Conservation (phyloP, 2,329 filamentous ascomycete species). For the Pseudogymnoascus sp. region DNA sequence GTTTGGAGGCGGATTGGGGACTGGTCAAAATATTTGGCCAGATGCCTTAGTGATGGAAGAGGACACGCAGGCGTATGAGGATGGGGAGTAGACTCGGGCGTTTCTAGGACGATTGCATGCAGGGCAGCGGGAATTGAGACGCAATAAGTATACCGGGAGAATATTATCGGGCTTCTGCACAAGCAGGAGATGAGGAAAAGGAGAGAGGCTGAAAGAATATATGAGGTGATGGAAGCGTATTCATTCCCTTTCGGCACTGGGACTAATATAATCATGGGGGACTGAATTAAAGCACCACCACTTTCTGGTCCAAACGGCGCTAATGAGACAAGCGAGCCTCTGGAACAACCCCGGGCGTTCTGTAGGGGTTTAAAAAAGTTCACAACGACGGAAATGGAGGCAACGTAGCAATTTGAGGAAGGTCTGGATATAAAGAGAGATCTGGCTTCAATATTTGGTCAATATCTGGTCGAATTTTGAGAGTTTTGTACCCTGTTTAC, state of each 20-base stretch:
- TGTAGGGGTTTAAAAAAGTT: slow-evolving; percentile 8
- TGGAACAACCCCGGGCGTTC: slow-evolving; percentile 4
- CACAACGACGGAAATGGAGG: background rate
- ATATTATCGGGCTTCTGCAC: slow-evolving; percentile 5
- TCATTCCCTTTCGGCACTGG: slow-evolving; percentile 2
- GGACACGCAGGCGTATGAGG: slow-evolving; percentile 7
- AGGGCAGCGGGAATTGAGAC: slow-evolving; percentile 5
- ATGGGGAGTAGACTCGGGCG: slow-evolving; percentile 2
- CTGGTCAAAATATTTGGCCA: slow-evolving; percentile 5
- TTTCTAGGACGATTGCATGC: slow-evolving; percentile 8
- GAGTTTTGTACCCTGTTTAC: background rate
- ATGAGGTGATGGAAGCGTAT: slow-evolving; percentile 6
- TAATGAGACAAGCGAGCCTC: slow-evolving; percentile 6
- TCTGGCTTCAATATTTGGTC: background rate
- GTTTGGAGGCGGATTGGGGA: background rate
- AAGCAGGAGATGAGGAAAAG: slow-evolving; percentile 3
- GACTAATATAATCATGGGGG: slow-evolving; percentile 5
- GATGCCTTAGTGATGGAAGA: slow-evolving; percentile 5
- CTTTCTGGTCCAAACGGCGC: slow-evolving; percentile 4
- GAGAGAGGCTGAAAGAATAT: slow-evolving; percentile 8
- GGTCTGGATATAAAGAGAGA: background rate
- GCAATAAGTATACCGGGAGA: slow-evolving; percentile 3
- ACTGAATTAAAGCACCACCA: slow-evolving; percentile 5
- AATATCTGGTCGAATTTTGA: background rate
- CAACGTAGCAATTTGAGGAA: background rate